A percentile compares a stretch with the other conserved stretches of the same genome.
Conservation (phyloP, 768 basidiomycete genomes). For the Tricholoma sp. region DNA sequence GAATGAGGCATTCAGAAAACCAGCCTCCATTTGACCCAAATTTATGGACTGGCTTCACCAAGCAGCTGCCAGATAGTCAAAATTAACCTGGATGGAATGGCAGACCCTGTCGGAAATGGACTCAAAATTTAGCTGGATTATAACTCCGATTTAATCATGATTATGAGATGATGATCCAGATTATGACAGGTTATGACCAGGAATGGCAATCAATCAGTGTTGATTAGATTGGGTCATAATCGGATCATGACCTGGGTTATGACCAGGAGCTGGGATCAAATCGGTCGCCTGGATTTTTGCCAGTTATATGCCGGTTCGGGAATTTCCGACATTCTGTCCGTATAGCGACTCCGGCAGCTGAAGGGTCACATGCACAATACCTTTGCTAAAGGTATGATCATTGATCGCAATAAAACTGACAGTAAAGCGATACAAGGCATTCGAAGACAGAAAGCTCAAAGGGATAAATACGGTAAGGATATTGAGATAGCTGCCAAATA, state of each 20-base stretch:
- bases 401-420: slow-evolving; percentile 81
- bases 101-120: too few species aligned
- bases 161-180: too few species aligned
- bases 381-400: slow-evolving; percentile 85
- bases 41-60: slow-evolving; percentile 72
- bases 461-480: slow-evolving; percentile 78
- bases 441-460: slow-evolving; percentile 67
- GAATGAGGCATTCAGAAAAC: slow-evolving; percentile 81
- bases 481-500: slow-evolving; percentile 69
- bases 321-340: too few species aligned
- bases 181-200: too few species aligned
- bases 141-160: too few species aligned
- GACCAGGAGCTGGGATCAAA: too few species aligned
- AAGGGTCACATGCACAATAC: slow-evolving; percentile 34
- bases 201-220: too few species aligned
- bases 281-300: too few species aligned
- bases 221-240: too few species aligned
- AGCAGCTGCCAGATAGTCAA: slow-evolving; percentile 48
- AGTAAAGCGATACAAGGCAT: slow-evolving; percentile 65
- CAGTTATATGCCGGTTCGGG: too few species aligned
- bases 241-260: too few species aligned
- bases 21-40: slow-evolving; percentile 82
- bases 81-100: slow-evolving; percentile 1
- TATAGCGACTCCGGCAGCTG: slow-evolving; percentile 3
- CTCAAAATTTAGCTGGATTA: too few species aligned